Conservation (phyloP, 306 rosid species). For the Dryas alaskensis region DNA sequence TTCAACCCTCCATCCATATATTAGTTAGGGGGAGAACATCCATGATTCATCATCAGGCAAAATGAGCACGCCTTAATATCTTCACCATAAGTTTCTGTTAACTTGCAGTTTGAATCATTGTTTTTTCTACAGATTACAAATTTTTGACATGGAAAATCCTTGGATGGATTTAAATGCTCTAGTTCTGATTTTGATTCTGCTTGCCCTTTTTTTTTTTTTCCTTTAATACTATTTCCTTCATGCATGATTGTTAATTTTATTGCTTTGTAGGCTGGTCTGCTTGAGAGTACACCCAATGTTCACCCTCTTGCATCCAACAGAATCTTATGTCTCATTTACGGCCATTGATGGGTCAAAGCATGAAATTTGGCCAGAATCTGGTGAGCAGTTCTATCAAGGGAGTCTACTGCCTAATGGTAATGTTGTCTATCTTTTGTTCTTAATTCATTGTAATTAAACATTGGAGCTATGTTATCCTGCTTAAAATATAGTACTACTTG, state of each 20-base stretch:
- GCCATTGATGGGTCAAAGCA: slow-evolving; percentile 72
- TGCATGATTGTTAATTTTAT: slow-evolving; percentile 4
- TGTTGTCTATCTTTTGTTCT: background rate
- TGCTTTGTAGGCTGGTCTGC: slow-evolving; percentile 73
- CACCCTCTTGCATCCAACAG: slow-evolving; percentile 68
- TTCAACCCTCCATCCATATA: too few species aligned
- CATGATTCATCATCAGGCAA: too few species aligned
- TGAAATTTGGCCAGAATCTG: slow-evolving; percentile 75
- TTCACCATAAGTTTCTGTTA: background rate
- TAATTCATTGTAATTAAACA: background rate
- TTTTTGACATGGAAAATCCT: background rate
- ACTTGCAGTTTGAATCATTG: background rate
- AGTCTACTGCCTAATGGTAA: slow-evolving; percentile 73
- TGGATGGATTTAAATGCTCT: background rate
- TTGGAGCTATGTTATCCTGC: background rate
- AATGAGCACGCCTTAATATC: too few species aligned
- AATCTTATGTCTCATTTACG: slow-evolving; percentile 71
- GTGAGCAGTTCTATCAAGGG: slow-evolving; percentile 69
- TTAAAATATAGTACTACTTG: background rate
- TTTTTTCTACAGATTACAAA: background rate
- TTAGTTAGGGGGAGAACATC: too few species aligned
- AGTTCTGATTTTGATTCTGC: background rate
- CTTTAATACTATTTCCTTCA: background rate
- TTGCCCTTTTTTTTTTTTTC: background rate
- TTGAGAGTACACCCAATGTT: slow-evolving; percentile 88